Conservation (phyloP, 179 eudicot genomes). For the Amaranthus tricolor region DNA sequence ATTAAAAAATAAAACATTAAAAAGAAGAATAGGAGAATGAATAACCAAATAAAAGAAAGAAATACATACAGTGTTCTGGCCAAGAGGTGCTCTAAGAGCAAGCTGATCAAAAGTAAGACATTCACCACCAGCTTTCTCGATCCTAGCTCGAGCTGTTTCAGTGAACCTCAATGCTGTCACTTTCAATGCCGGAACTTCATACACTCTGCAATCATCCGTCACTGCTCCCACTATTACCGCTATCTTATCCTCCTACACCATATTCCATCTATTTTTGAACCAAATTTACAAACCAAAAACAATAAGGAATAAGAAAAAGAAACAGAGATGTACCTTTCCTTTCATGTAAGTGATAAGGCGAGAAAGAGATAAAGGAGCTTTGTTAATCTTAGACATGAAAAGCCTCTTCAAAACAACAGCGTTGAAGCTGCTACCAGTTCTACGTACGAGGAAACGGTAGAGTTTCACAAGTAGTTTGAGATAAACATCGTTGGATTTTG, state of each 20-base stretch:
- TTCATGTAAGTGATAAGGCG: slow-evolving; percentile 51
- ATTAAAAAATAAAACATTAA: not conserved
- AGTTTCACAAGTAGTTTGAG: slow-evolving; percentile 67
- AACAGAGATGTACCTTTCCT: slow-evolving; percentile 44
- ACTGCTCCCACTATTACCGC: slow-evolving; percentile 56
- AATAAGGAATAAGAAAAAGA: not conserved
- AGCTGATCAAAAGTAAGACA: slow-evolving; percentile 65
- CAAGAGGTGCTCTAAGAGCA: slow-evolving; percentile 69
- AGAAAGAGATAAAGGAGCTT: slow-evolving; percentile 74
- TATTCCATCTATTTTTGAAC: not conserved
- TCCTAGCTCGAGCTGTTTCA: slow-evolving; percentile 61
- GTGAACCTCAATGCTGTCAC: slow-evolving; percentile 62
- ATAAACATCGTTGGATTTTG: slow-evolving; percentile 60
- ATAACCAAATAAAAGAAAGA: not conserved
- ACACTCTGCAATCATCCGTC: slow-evolving; percentile 51
- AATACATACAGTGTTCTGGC: slow-evolving; percentile 58
- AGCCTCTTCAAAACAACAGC: slow-evolving; percentile 77
- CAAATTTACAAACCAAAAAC: not conserved
- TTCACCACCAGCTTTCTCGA: slow-evolving; percentile 70
- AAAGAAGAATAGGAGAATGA: not conserved
- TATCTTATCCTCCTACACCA: slow-evolving; percentile 44
- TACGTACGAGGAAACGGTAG: slow-evolving; percentile 72
- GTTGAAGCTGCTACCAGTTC: slow-evolving; percentile 80
- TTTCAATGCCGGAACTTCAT: slow-evolving; percentile 54
- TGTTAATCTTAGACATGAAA: slow-evolving; percentile 78